These are phyloP conservation scores for Cylindrotheca fusiformis DNA, from an alignment of 108 stramenopile species.

Conservation along the genomic window DNA sequence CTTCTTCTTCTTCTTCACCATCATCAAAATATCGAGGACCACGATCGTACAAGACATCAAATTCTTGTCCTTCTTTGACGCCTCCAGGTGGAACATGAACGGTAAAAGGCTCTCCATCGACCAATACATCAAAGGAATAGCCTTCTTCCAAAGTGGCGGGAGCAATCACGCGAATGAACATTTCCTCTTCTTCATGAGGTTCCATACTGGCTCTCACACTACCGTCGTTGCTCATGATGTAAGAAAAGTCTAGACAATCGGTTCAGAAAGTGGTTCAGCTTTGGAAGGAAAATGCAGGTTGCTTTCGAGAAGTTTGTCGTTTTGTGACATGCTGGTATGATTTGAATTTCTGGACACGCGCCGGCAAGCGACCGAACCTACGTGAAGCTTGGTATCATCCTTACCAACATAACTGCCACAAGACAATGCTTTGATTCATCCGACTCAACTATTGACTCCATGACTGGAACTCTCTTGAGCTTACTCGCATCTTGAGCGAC, in stretches of 20 bases:
- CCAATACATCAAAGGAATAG: conserved; percentile 53
- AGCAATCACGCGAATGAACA: conserved; percentile 41
- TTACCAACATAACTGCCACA: no score
- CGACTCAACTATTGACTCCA: no score
- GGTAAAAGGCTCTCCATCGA: conserved; percentile 41
- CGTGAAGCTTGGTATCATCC: no score
- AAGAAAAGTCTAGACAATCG: neutral
- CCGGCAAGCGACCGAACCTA: no score
- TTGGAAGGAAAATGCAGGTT: no score
- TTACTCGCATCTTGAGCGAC: no score
- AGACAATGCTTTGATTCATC: no score
- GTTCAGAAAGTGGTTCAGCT: neutral
- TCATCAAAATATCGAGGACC: neutral
- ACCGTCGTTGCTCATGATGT: conserved; percentile 9
- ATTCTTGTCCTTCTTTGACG: conserved; percentile 55
- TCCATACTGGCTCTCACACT: neutral
- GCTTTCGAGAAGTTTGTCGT: no score
- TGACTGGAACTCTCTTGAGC: no score
- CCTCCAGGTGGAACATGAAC: conserved; percentile 58
- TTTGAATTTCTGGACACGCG: no score
- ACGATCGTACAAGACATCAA: conserved; percentile 28
- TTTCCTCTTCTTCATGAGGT: neutral
- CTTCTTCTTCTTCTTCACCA: neutral
- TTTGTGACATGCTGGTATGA: no score
- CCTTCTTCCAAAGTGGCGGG: conserved; percentile 59